Evolutionary conservation across 441 rosid genomes (phyloP), one percentile per base, ranked within the genome.

Genomic region (Aleurites moluccanus): DNA sequence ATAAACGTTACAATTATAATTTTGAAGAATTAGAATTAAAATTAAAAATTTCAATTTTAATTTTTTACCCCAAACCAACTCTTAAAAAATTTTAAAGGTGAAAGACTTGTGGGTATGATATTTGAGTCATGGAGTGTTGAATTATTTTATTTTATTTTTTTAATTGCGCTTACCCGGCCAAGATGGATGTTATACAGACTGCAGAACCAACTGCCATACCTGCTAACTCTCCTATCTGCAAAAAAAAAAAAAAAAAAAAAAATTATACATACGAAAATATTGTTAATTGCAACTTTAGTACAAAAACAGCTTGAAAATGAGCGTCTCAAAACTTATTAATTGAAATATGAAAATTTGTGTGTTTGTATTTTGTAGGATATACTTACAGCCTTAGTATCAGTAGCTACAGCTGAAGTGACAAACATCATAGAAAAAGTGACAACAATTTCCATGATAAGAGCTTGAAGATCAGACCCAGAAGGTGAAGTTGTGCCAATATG

Each of bases 161-260:
- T 11, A 60, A 18, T 35, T n/a, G 15, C 0, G 63, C 84, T 84
- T 87, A 87, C 90, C 94, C 92, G 0, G 88, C 94, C 30, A 88
- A 62, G 77, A 90, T 86, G 23, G 94, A 88, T 72, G 88, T 82
- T 76, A 87, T 83, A 83, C 90, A 87, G 3, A 88, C 91, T 0
- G 91, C 86, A 20, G 92, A 88, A 33, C 91, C 94, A 65, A 88
- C 94, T n/a, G 92, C 92, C 2, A 88, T 44, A 27, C 94, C 92
- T 10, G 94, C 92, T 27, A 88, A 79, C 78, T 88, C 92, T 77
- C 92, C 94, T 27, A 83, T 47, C 94, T 87, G 88, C 72, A 72
- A 56, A 52, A 40, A 21, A 15, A 0, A n/a, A 23, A 23, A 20
- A 0, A 10, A 30, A 1, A 21, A 4, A 66, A 28, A 11, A 35